Evolutionary conservation across 1,284 basidiomycete genomes (phyloP).

Genomic region (Trametes polyzona): DNA sequence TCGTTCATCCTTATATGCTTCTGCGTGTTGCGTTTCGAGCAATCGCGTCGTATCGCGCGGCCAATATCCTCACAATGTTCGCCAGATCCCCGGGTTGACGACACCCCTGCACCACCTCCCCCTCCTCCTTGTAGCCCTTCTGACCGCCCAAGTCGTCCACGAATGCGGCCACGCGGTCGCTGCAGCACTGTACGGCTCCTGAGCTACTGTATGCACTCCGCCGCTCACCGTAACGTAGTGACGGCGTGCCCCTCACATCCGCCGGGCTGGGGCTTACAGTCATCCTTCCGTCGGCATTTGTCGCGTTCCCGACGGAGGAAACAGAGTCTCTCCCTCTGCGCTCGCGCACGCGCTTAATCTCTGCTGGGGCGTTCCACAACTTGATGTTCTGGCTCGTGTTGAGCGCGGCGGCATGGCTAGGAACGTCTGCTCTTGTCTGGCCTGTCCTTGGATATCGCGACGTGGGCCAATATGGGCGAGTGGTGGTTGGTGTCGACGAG

Average conservation of each 20-base stretch:
- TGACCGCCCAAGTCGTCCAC: constrained; percentile 64
- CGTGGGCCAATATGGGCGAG: constrained; percentile 49
- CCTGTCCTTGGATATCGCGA: constrained; percentile 53
- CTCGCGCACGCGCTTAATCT: constrained; percentile 57
- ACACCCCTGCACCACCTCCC: constrained; percentile 69
- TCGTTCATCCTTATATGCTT: neutral
- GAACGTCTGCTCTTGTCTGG: constrained; percentile 30
- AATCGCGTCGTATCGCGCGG: too few relatives aligned
- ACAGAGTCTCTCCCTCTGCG: constrained; percentile 45
- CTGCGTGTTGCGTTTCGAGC: too few relatives aligned
- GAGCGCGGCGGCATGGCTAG: constrained; percentile 10
- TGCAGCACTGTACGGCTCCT: constrained; percentile 61
- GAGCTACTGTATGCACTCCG: neutral
- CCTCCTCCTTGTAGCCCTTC: constrained; percentile 59
- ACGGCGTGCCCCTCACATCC: constrained; percentile 57
- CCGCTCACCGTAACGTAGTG: constrained; percentile 39
- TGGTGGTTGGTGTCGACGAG: constrained; percentile 52
- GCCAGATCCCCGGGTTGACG: constrained; percentile 75
- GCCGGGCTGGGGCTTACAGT: constrained; percentile 52
- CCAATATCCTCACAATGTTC: neutral
- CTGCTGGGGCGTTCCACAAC: constrained; percentile 77
- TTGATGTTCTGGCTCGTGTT: constrained; percentile 31
- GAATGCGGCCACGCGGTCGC: constrained; percentile 73
- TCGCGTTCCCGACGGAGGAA: constrained; percentile 51
- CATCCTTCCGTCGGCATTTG: constrained; percentile 72